Evolutionary conservation across 1,284 basidiomycete genomes (phyloP).

Genomic region (Rhodotorula sp.): DNA sequence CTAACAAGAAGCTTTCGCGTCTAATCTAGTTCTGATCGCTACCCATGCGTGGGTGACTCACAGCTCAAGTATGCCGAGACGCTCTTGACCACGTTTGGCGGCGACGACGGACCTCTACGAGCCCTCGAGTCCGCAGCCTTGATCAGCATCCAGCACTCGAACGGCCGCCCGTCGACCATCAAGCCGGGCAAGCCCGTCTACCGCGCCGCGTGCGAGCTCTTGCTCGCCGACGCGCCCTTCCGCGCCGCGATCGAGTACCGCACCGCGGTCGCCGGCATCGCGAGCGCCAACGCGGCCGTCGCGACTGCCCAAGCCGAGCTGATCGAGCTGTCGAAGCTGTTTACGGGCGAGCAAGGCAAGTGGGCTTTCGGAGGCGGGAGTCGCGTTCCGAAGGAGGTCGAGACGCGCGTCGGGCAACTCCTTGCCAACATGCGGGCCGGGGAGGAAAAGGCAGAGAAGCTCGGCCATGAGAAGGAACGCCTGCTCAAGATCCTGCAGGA

Average conservation of each 20-base stretch:
- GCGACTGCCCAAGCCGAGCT: constrained; percentile 69
- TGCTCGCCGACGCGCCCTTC: constrained; percentile 77
- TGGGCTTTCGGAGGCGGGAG: constrained; percentile 40
- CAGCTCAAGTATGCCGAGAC: constrained; percentile 79
- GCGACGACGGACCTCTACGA: constrained; percentile 78
- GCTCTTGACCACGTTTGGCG: constrained; percentile 84
- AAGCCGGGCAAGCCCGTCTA: constrained; percentile 87
- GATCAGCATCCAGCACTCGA: constrained; percentile 63
- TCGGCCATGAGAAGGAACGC: constrained; percentile 72
- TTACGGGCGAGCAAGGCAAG: constrained; percentile 32
- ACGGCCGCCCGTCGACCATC: constrained; percentile 75
- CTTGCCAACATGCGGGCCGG: constrained; percentile 39
- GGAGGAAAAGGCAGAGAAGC: constrained; percentile 36
- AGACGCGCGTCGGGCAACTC: constrained; percentile 38
- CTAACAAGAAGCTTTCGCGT: not conserved
- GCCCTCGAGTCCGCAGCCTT: constrained; percentile 87
- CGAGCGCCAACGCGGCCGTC: constrained; percentile 64
- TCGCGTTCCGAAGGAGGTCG: constrained; percentile 41
- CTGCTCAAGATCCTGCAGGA: constrained; percentile 65
- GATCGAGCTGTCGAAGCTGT: constrained; percentile 39
- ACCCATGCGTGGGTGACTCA: not conserved
- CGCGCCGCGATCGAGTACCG: constrained; percentile 75
- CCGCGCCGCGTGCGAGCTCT: constrained; percentile 74
- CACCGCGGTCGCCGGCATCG: constrained; percentile 70
- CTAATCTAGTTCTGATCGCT: not conserved